These are phyloP conservation scores for Salix suchowensis DNA, from an alignment of 345 rosid species.

Conservation along the genomic window DNA sequence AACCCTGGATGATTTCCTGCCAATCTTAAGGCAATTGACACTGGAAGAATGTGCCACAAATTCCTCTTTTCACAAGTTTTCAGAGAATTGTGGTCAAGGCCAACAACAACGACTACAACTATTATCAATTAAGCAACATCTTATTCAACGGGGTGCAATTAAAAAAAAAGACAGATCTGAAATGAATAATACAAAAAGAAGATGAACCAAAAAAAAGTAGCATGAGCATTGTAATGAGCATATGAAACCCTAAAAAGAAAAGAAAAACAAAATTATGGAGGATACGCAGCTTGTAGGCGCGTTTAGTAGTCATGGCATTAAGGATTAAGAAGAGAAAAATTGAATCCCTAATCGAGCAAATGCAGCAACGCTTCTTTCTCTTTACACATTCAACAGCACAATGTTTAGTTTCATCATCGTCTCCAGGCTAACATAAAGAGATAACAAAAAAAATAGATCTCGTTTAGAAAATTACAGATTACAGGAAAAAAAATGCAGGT, in stretches of 20 bases:
- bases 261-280: slow-evolving; percentile 24
- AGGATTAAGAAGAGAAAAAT: not conserved
- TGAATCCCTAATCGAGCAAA: slow-evolving; percentile 4
- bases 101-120: slow-evolving; percentile 1
- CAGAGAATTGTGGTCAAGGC: slow-evolving; percentile 41
- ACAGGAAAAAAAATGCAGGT: not conserved
- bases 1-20: slow-evolving; percentile 93
- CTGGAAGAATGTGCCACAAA: slow-evolving; percentile 94
- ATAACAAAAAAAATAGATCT: not conserved
- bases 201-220: not conserved
- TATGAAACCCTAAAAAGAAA: not conserved
- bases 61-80: slow-evolving; percentile 58
- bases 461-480: not conserved
- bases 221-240: not conserved
- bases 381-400: slow-evolving; percentile 16
- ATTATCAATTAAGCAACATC: slow-evolving; percentile 12
- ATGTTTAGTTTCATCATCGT: not conserved
- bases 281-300: slow-evolving; percentile 99
- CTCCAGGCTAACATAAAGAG: not conserved
- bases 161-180: not conserved
- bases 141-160: not conserved
- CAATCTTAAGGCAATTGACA: slow-evolving; percentile 93
- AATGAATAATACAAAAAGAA: not conserved
- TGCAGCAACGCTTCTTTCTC: not conserved
- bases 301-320: slow-evolving; percentile 79